Base-by-base conservation (phyloP, 169 alveolate species). In the Babesia gibsoni region DNA sequence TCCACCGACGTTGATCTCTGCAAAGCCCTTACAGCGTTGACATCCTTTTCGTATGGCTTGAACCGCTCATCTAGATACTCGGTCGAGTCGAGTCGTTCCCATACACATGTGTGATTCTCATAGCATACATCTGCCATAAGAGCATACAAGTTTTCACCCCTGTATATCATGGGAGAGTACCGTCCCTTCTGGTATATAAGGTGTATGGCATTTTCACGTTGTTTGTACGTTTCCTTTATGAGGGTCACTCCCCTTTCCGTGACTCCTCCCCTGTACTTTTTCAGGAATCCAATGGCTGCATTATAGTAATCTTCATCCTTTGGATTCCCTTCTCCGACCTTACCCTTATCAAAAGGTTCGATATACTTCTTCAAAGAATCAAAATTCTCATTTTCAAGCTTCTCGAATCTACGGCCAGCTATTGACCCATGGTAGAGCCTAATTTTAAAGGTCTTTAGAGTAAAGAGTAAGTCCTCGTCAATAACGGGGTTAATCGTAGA, bases 41-140 rank as follows among this genome's bases (percentile, higher is more conserved):
- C 49, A 41, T 10, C 78, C 32, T 32, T 37, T 22, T n/a, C 14
- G 56, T 70, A 79, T 9, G 68, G 82, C 12, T 69, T 48, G 46
- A 79, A 79, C 16, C 63, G 27, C 29, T 79, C 78, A 66, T 79
- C 84, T 42, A 63, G 16, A 33, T 41, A 79, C 36, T 12, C 70
- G 5, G 65, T 36, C 23, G 23, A 64, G 27, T 67, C 88, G 20
- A 68, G 52, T 64, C 56, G 43, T 52, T 79, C 88, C 88, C 88
- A 79, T 18, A 79, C 30, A 58, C 88, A 79, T 10, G 57, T 48
- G 45, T 69, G 77, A 4, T 39, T 39, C 46, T 54, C 45, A 66
- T 65, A 79, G 23, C 58, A 46, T 5, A 49, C 67, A 52, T 67
- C 88, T 14, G 88, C 64, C 53, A 79, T 52, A 12, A 79, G 73